Evolutionary conservation across 441 rosid genomes (phyloP).

Genomic region (Pelargonium australe): DNA sequence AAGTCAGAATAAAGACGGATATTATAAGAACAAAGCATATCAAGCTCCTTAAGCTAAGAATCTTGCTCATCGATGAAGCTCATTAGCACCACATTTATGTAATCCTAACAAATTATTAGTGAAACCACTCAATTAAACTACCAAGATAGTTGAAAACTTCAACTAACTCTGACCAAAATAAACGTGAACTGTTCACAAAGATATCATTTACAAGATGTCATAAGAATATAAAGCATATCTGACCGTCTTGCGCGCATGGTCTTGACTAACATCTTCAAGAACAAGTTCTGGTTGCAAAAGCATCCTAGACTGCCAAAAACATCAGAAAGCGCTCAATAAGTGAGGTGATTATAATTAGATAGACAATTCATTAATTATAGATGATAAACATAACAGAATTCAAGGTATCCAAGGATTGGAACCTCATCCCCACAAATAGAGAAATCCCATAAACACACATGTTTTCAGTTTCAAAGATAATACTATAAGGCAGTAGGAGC

Average conservation of each 20-base stretch:
- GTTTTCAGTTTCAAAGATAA: not conserved
- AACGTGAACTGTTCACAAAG: not conserved
- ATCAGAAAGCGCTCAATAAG: constrained; percentile 12
- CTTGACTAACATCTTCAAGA: constrained; percentile 91
- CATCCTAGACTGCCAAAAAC: constrained; percentile 62
- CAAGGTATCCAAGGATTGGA: not conserved
- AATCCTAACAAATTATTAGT: not conserved
- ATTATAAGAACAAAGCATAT: not conserved
- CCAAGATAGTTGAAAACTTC: not conserved
- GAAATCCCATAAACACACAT: not conserved
- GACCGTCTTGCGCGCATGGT: constrained; percentile 89
- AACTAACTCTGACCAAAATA: not conserved
- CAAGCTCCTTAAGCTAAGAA: not conserved
- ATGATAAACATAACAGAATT: not conserved
- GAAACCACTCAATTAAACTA: not conserved
- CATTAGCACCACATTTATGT: not conserved
- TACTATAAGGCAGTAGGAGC: not conserved
- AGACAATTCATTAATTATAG: constrained; percentile 3
- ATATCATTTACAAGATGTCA: not conserved
- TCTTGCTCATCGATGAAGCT: not conserved
- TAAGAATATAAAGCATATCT: constrained; percentile 1
- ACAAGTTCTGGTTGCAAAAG: constrained; percentile 80
- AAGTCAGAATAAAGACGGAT: not conserved
- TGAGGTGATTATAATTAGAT: constrained; percentile 13
- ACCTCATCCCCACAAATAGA: constrained; percentile 1